Evolutionary conservation across 331 rosid species (phyloP).

Genomic region (Malus hybrid): DNA sequence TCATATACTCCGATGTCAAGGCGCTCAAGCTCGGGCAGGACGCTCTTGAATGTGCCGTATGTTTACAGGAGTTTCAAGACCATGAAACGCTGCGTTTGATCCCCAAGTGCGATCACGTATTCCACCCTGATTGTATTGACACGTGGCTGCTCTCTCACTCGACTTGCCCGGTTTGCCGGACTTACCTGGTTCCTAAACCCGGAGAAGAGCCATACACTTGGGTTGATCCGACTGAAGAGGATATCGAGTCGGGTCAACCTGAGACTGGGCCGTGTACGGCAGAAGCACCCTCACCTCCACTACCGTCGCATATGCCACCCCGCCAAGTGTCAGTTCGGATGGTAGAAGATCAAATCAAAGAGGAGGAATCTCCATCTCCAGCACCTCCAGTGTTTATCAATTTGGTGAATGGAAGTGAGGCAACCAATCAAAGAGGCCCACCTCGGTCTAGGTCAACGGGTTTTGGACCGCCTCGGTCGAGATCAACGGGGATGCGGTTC

Average conservation of each 20-base stretch:
- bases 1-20: constrained; percentile 68
- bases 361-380: constrained; percentile 7
- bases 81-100: constrained; percentile 78
- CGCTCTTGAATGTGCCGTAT: constrained; percentile 84
- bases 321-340: background rate
- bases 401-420: constrained; percentile 3
- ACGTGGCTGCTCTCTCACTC: constrained; percentile 66
- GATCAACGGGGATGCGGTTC: constrained; percentile 46
- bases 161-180: constrained; percentile 89
- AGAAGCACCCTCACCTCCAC: background rate
- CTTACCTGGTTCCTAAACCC: constrained; percentile 44
- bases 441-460: constrained; percentile 62
- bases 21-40: constrained; percentile 50
- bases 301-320: background rate
- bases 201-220: constrained; percentile 23
- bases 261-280: background rate
- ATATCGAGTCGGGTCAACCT: background rate
- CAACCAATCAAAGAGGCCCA: constrained; percentile 21
- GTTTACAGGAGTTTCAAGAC: constrained; percentile 71
- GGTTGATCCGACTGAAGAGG: constrained; percentile 4
- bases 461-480: constrained; percentile 32
- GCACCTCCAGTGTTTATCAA: background rate
- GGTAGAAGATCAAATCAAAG: background rate
- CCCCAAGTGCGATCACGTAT: constrained; percentile 91
- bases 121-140: constrained; percentile 84